Percentiles rank a stretch among this genome's conserved stretches.
Conservation (phyloP, 2,329 filamentous ascomycete genomes). For the Sordariomycetes sp. region DNA sequence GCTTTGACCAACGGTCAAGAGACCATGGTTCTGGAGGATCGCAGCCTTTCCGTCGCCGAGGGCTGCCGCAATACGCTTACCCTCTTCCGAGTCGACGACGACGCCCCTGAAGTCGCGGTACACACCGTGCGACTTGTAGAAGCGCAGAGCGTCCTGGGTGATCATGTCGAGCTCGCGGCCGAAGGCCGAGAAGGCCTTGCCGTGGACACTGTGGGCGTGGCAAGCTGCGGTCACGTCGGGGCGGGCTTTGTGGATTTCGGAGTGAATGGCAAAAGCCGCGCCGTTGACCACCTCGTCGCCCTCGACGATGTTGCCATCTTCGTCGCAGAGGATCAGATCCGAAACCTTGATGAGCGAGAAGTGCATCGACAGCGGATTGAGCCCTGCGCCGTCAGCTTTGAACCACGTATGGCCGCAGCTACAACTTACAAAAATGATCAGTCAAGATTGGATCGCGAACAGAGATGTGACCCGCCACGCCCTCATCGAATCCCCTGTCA, state of each 20-base stretch:
- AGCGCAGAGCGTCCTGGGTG: constrained; percentile 48
- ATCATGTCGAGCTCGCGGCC: constrained; percentile 50
- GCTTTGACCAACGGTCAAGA: constrained; percentile 53
- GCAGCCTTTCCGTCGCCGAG: constrained; percentile 44
- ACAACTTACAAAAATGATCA: background rate
- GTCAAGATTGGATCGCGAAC: constrained; percentile 48
- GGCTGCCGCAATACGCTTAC: constrained; percentile 44
- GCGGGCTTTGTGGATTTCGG: constrained; percentile 48
- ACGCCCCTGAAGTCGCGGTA: constrained; percentile 54
- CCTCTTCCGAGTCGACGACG: constrained; percentile 53
- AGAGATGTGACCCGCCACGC: constrained; percentile 55
- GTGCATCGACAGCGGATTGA: constrained; percentile 23
- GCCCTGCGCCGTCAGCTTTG: background rate
- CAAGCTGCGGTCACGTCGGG: constrained; percentile 52
- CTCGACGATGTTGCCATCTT: constrained; percentile 48
- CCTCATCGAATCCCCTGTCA: constrained; percentile 43
- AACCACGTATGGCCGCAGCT: too few species aligned
- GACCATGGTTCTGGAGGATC: constrained; percentile 55
- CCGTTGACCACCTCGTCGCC: constrained; percentile 51
- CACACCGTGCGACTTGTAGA: constrained; percentile 48
- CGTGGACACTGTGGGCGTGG: constrained; percentile 49
- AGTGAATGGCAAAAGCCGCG: constrained; percentile 55
- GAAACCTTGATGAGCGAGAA: constrained; percentile 52
- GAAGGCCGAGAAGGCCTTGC: constrained; percentile 54
- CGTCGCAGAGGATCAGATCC: constrained; percentile 54